These are phyloP conservation scores for Melaleuca quinquenervia DNA, from an alignment of 345 rosid species.

Conservation along the genomic window DNA sequence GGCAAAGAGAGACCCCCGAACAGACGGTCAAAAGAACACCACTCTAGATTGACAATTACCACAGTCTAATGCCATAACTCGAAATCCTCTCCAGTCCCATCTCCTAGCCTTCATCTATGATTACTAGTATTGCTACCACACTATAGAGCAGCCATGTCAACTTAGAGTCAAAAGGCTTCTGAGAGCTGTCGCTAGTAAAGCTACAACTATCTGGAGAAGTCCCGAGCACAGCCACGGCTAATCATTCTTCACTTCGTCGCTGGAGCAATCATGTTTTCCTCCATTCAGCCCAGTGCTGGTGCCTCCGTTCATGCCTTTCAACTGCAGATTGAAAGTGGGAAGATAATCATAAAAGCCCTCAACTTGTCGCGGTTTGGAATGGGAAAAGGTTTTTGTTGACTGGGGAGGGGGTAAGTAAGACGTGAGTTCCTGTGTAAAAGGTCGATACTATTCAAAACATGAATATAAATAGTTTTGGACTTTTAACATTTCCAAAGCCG, in stretches of 20 bases:
- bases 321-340: slow-evolving; percentile 12
- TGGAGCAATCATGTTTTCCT: neutral
- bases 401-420: neutral
- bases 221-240: slow-evolving; percentile 2
- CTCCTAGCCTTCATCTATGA: neutral
- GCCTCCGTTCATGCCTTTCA: slow-evolving; percentile 22
- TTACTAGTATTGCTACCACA: neutral
- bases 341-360: neutral
- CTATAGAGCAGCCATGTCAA: neutral
- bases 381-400: neutral
- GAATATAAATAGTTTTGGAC: no score
- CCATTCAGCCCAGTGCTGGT: slow-evolving; percentile 15
- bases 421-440: neutral
- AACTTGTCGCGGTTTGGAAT: neutral
- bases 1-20: neutral
- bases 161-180: neutral
- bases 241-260: slow-evolving; percentile 18
- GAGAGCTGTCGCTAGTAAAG: neutral
- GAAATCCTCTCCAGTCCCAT: neutral
- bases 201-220: neutral
- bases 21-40: neutral
- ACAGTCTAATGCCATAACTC: neutral
- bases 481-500: no score
- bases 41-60: neutral
- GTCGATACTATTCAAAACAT: neutral